phyloP scores from a whole-genome alignment of 2,329 filamentous ascomycete genomes.

The Gnomoniopsis sp. region DNA sequence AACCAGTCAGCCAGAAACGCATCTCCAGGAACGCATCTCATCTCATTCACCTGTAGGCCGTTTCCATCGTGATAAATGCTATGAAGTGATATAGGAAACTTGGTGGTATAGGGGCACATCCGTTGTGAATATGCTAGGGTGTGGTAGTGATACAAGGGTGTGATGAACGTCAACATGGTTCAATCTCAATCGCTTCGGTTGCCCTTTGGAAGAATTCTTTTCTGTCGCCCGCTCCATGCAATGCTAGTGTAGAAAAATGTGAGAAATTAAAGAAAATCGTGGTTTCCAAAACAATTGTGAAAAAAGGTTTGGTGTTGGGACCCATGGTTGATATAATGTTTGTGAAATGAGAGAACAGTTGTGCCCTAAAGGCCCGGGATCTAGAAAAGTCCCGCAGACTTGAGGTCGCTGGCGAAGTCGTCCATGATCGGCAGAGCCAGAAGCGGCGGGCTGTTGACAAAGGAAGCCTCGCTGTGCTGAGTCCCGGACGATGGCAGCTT shows the following conservation, averaged over 20 bases:
- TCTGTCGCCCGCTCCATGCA: neutral
- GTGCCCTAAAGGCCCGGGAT: neutral
- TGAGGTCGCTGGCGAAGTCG: conserved; percentile 32
- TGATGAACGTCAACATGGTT: neutral
- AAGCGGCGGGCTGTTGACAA: conserved; percentile 20
- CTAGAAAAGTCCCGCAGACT: conserved; percentile 5
- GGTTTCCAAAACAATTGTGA: neutral
- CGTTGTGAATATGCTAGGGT: neutral
- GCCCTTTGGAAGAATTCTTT: neutral
- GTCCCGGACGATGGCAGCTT: conserved; percentile 20
- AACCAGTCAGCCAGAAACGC: too few species aligned
- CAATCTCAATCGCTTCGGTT: neutral
- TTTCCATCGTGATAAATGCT: too few species aligned
- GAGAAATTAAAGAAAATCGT: neutral
- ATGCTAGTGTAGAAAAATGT: neutral
- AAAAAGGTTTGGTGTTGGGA: neutral
- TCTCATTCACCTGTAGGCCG: too few species aligned
- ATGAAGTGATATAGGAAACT: neutral
- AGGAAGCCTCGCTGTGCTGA: conserved; percentile 9
- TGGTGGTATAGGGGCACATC: neutral
- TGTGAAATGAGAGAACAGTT: neutral
- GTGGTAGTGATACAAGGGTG: neutral
- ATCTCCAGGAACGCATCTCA: too few species aligned
- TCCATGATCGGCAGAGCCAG: conserved; percentile 36
- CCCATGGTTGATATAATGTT: neutral